Conservation (phyloP, 2,329 filamentous ascomycete species). For the Epichloe festucae region DNA sequence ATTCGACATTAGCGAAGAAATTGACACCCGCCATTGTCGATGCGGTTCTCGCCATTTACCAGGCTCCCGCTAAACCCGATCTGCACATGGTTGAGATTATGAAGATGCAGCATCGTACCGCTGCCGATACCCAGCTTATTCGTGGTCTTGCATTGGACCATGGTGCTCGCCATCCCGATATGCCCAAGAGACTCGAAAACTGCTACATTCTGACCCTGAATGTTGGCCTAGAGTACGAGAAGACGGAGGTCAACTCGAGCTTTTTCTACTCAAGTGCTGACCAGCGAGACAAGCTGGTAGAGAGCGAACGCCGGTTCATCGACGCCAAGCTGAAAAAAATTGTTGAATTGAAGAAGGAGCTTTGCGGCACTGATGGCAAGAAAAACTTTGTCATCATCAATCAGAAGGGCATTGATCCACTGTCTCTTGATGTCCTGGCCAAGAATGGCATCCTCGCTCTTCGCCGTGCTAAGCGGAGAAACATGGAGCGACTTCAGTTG, state of each 20-base stretch:
- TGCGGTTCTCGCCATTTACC: conserved; percentile 87
- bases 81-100: conserved; percentile 99
- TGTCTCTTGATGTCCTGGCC: conserved; percentile 88
- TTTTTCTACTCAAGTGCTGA: conserved; percentile 98
- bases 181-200: conserved; percentile 94
- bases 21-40: conserved; percentile 94
- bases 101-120: conserved; percentile 98
- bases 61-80: conserved; percentile 81
- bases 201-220: conserved; percentile 92
- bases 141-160: conserved; percentile 87
- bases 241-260: conserved; percentile 96
- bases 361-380: conserved; percentile 83
- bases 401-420: conserved; percentile 96
- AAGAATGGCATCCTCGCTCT: conserved; percentile 97
- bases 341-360: conserved; percentile 93
- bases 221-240: conserved; percentile 95
- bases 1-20: conserved; percentile 74
- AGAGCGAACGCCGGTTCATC: conserved; percentile 90
- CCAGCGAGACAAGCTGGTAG: conserved; percentile 93
- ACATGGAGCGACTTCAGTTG: conserved; percentile 96
- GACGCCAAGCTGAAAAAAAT: conserved; percentile 93
- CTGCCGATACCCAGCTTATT: conserved; percentile 92
- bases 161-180: conserved; percentile 91
- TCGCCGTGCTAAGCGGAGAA: conserved; percentile 87
- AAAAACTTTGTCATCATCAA: conserved; percentile 98